Conservation (phyloP, 176 grass and related monocot genomes). For the Aechmea fasciata region DNA sequence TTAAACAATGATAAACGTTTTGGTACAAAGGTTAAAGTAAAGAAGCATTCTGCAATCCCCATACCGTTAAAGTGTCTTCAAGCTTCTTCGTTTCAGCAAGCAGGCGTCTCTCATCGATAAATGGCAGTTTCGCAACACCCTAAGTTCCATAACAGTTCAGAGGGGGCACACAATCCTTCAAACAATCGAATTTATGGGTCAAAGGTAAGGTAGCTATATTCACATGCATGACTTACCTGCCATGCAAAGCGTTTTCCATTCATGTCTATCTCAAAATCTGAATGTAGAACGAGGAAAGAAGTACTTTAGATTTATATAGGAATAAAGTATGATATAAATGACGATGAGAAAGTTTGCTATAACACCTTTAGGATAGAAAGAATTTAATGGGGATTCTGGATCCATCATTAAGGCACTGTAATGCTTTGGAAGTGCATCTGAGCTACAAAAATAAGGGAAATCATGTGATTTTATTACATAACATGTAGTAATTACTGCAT, state of each 20-base stretch:
- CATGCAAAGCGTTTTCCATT: conserved; percentile 97
- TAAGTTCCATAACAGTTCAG: conserved; percentile 29
- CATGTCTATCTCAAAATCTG: conserved; percentile 99
- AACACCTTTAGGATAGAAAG: conserved; percentile 84
- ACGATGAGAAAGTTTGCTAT: neutral
- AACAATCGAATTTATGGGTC: conserved; percentile 7
- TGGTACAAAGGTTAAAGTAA: conserved; percentile 5
- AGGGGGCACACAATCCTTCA: conserved; percentile 18
- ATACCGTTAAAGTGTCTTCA: conserved; percentile 77
- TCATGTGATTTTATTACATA: neutral
- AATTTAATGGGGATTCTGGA: conserved; percentile 71
- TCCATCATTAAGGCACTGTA: conserved; percentile 70
- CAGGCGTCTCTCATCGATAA: conserved; percentile 73
- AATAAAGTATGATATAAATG: neutral
- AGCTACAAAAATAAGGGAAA: conserved; percentile 52
- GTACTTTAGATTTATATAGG: conserved; percentile 10
- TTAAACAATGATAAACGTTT: neutral
- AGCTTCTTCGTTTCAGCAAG: conserved; percentile 71
- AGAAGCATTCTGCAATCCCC: conserved; percentile 26
- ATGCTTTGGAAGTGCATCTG: conserved; percentile 78
- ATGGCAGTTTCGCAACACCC: conserved; percentile 95
- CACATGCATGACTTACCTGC: conserved; percentile 53
- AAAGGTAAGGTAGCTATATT: conserved; percentile 1
- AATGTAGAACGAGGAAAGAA: conserved; percentile 22
- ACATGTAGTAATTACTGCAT: conserved; percentile 12